phyloP scores from a whole-genome alignment of 2,329 filamentous ascomycete genomes.

The Drechmeria coniospora region DNA sequence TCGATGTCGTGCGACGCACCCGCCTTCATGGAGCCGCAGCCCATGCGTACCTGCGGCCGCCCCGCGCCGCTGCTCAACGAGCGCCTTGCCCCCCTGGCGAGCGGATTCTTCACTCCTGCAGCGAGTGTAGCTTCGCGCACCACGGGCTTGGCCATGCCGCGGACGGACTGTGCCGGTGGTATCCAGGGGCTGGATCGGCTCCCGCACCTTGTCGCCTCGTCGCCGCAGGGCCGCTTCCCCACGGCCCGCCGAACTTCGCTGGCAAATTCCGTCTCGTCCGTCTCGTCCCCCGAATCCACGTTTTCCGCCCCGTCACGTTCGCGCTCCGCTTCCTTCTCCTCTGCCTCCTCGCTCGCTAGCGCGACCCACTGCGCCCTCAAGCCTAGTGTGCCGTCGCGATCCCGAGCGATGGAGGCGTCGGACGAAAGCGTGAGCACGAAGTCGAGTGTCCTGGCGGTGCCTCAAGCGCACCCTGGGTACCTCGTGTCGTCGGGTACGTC shows the following conservation, averaged over 20 bases:
- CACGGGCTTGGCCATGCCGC: conserved; percentile 43
- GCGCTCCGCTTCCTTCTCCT: conserved; percentile 50
- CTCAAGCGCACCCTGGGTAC: conserved; percentile 37
- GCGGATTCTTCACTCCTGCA: conserved; percentile 44
- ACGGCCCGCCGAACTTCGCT: conserved; percentile 44
- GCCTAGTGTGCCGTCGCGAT: conserved; percentile 46
- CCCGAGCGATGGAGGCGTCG: conserved; percentile 42
- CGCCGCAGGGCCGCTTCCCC: conserved; percentile 33
- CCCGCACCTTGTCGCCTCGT: conserved; percentile 30
- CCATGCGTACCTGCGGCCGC: conserved; percentile 28
- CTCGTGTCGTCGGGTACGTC: conserved; percentile 33
- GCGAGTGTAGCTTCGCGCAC: conserved; percentile 37
- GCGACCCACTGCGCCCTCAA: conserved; percentile 29
- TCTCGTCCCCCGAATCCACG: conserved; percentile 54
- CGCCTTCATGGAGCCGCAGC: conserved; percentile 30
- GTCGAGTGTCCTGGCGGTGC: conserved; percentile 39
- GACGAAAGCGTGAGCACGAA: conserved; percentile 39
- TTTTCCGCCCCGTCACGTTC: conserved; percentile 47
- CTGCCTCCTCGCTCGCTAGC: conserved; percentile 43
- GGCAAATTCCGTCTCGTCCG: conserved; percentile 45
- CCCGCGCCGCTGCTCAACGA: conserved; percentile 42
- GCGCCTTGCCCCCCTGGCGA: conserved; percentile 39
- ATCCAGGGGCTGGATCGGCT: conserved; percentile 38
- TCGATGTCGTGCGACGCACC: conserved; percentile 26
- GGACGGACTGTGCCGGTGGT: conserved; percentile 29